Percentiles rank a stretch among this genome's conserved stretches.
phyloP scores from a whole-genome alignment of 176 grass and related monocot genomes.

The Raddia guianensis region DNA sequence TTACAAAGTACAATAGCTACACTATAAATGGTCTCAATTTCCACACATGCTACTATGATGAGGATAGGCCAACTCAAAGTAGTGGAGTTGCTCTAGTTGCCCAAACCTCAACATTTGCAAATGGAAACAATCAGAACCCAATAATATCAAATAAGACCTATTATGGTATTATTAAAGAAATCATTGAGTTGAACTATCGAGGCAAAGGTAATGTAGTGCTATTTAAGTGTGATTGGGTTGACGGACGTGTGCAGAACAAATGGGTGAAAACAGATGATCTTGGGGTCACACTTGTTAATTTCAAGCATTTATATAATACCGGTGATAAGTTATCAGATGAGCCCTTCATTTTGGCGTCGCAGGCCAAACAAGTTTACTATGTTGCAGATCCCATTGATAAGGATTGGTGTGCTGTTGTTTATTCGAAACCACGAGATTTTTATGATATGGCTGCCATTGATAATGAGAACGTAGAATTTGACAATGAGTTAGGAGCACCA shows the following conservation, averaged over 20 bases:
- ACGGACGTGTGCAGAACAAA: not conserved
- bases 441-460: not conserved
- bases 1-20: constrained; percentile 11
- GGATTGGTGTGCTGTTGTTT: not conserved
- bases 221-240: not conserved
- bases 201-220: not conserved
- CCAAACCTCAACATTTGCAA: not conserved
- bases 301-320: not conserved
- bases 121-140: not conserved
- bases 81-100: not conserved
- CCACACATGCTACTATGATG: constrained; percentile 14
- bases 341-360: not conserved
- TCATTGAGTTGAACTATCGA: too few relatives aligned
- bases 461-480: too few relatives aligned
- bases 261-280: not conserved
- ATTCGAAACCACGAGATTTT: not conserved
- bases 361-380: not conserved
- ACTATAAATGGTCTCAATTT: constrained; percentile 21
- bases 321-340: not conserved
- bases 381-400: not conserved
- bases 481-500: too few relatives aligned
- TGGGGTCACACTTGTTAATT: not conserved
- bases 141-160: not conserved
- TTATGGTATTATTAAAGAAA: not conserved
- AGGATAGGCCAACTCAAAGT: not conserved